Conservation (phyloP, 192 early-diverging fungal species). For the Podochytrium sp. region DNA sequence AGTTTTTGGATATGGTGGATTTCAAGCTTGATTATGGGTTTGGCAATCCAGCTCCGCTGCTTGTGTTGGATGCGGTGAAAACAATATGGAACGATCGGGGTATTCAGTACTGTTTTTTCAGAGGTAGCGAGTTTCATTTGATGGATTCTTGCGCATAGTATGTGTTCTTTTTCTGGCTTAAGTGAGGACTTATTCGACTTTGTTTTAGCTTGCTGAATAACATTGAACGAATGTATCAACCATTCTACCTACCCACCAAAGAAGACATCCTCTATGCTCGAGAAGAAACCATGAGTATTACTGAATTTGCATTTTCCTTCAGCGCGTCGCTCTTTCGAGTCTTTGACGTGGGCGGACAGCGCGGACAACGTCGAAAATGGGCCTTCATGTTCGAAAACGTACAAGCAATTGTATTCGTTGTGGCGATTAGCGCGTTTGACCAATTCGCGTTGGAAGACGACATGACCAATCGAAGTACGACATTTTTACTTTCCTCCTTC, state of each 20-base stretch:
- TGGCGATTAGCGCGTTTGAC: conserved; percentile 61
- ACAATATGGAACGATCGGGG: conserved; percentile 45
- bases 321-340: conserved; percentile 50
- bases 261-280: conserved; percentile 71
- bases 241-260: conserved; percentile 63
- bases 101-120: conserved; percentile 32
- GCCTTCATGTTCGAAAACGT: conserved; percentile 56
- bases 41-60: not conserved
- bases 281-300: conserved; percentile 66
- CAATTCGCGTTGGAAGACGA: conserved; percentile 59
- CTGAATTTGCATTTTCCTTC: conserved; percentile 66
- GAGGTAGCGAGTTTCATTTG: conserved; percentile 45
- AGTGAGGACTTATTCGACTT: not conserved
- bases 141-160: conserved; percentile 52
- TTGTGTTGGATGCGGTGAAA: conserved; percentile 16
- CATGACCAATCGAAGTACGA: conserved; percentile 52
- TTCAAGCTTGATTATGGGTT: not conserved
- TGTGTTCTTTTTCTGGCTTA: not conserved
- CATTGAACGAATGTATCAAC: conserved; percentile 49
- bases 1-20: conserved; percentile 2
- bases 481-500: no score
- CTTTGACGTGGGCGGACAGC: conserved; percentile 69
- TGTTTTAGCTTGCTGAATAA: conserved; percentile 34
- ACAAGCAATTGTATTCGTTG: conserved; percentile 64
- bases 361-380: conserved; percentile 53